Evolutionary conservation across 768 basidiomycete species (phyloP), one percentile per base, ranked within the genome.

Genomic region (Phylloporus arenicola): DNA sequence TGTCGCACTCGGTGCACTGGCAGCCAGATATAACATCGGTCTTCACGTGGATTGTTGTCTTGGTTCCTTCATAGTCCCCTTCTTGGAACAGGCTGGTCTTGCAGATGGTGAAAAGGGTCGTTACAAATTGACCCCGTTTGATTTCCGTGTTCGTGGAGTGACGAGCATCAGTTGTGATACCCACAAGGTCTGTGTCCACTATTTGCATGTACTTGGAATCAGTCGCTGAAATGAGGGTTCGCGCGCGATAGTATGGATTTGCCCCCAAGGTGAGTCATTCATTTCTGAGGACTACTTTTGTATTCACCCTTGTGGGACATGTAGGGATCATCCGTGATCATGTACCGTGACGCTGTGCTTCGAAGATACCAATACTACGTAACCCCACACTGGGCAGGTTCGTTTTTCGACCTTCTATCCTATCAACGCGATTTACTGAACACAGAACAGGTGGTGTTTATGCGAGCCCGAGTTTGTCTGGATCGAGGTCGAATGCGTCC

Each of bases 161-260:
- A 97, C 94, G 3, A 86, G 84, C 59, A 90, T 97, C 48, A 93
- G 91, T 53, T 96, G 94, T 66, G 95, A 99, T 73, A 92, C 91
- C 7, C 93, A 96, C 72, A 95, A 95, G 74, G 89, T 86, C 38
- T 13, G 51, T 29, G 9, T 12, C 30, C 27, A n/a, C n/a, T n/a
- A n/a, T 13, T n/a, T 24, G 10, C 17, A 17, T 44, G 20, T 16
- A n/a, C 16, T 16, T 37, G 6, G 34, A 3, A 13, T 2, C 17
- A 10, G 25, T 45, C 24, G 24, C 54, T 56, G 50, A 58, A 12
- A 17, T 29, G 29, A 35, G 39, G 16, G 13, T 24, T 8, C 42
- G 24, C 31, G 24, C 5, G 44, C 52, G 56, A 19, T 53, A 92
- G 85, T 94, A 95, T 69, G 93, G 91, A 17, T 96, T 95, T 67